Evolutionary conservation across 2,329 filamentous ascomycete genomes (phyloP), one percentile per base, ranked within the genome.

Genomic region (Arthrobotrys megalospora): DNA sequence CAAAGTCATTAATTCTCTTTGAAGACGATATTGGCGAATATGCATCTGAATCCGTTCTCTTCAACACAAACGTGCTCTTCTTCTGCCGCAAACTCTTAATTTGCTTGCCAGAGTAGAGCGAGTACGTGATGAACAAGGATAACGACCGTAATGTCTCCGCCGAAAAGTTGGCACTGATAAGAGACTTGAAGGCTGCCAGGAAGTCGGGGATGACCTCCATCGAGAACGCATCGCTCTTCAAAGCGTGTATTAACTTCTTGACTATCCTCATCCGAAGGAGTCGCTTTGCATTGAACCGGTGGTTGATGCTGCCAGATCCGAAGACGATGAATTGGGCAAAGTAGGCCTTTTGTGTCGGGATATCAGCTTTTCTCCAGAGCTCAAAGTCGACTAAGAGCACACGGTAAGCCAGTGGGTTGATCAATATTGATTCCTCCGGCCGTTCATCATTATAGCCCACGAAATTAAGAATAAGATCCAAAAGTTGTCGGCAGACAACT

Each of bases 351-450:
- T 97, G 93, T 0, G 94, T 93, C 16, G 90, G 88, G 4, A 90
- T 83, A 38, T 92, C 91, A 21, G 92, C 92, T 84, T 90, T 91
- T 80, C 95, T 90, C 96, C 96, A 99, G 19, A 95, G 92, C 82
- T 97, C 95, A 80, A 96, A 90, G 84, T 99, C 96, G 67, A 98
- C 93, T 32, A 99, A 87, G 16, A 99, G 87, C 38, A 97, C 91
- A 53, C 96, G 91, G 84, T 98, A 99, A 3, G 95, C 96, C 79
- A 99, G 88, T 0, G 96, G 95, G 82, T 99, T 99, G 81, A 97
- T 92, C 83, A 99, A 96, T 81, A 97, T 93, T 0, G 95, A 97
- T 73, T 95, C 91, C 73, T 93, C 90, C 0, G 94, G 93, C 38
- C 90, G 88, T n/a, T 89, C 86, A 80, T 91, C 90, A 79, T 94